Conservation (phyloP, 352 stramenopile genomes). For the Phytophthora hybrid region DNA sequence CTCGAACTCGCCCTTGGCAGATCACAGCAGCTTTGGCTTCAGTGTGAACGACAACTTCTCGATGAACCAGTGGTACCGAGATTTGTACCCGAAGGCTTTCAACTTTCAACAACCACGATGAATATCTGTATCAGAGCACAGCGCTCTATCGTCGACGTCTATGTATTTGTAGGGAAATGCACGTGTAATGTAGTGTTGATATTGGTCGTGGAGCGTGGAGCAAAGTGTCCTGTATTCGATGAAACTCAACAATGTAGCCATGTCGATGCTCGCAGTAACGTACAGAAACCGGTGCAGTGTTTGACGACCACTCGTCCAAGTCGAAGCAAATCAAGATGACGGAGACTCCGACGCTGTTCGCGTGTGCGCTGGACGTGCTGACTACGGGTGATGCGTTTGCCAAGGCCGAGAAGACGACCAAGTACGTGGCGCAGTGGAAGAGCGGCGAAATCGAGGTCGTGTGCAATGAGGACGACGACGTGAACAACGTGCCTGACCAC, state of each 20-base stretch:
- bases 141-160: neutral
- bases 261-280: neutral
- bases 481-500: conserved; percentile 51
- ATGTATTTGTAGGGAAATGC: conserved; percentile 5
- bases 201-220: neutral
- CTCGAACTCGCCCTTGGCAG: neutral
- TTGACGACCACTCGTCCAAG: conserved; percentile 17
- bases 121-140: neutral
- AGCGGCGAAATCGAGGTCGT: conserved; percentile 35
- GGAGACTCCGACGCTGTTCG: conserved; percentile 43
- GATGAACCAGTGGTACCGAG: conserved; percentile 40
- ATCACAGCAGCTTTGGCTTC: conserved; percentile 29
- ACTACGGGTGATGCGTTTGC: conserved; percentile 41
- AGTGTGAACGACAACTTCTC: conserved; percentile 47
- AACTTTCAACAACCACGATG: conserved; percentile 9
- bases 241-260: neutral
- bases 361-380: conserved; percentile 55
- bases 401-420: conserved; percentile 53
- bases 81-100: conserved; percentile 37
- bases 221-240: neutral
- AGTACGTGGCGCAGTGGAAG: conserved; percentile 49
- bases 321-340: conserved; percentile 14
- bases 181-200: neutral
- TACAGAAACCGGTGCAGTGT: conserved; percentile 13
- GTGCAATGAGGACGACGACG: conserved; percentile 43